phyloP scores from a whole-genome alignment of 179 eudicot species.

The Drosera spatulata region DNA sequence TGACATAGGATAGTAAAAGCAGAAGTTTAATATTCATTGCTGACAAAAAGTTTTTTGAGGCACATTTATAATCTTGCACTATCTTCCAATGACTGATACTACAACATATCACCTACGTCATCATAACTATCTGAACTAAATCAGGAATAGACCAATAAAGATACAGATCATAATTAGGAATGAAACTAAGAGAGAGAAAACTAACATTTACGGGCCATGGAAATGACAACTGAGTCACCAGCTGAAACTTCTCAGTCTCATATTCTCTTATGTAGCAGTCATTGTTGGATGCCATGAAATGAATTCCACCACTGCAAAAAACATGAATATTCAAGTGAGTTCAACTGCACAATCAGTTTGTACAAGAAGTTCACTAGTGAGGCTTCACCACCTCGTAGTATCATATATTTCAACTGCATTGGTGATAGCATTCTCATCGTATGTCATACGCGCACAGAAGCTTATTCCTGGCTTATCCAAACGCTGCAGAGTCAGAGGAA shows the following conservation, averaged over 20 bases:
- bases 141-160: neutral
- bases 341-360: neutral
- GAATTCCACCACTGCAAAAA: slow-evolving; percentile 62
- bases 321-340: slow-evolving; percentile 2
- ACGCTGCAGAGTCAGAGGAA: slow-evolving; percentile 30
- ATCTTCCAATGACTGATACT: too few species aligned
- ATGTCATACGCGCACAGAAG: slow-evolving; percentile 72
- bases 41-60: neutral
- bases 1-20: too few species aligned
- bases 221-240: slow-evolving; percentile 46
- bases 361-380: neutral
- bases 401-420: slow-evolving; percentile 86
- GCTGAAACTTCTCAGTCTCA: slow-evolving; percentile 83
- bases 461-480: slow-evolving; percentile 64
- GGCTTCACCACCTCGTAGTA: slow-evolving; percentile 36
- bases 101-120: neutral
- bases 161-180: neutral
- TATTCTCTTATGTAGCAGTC: slow-evolving; percentile 68
- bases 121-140: neutral
- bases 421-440: slow-evolving; percentile 83
- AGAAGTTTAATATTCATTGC: neutral
- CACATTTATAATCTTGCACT: too few species aligned
- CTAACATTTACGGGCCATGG: slow-evolving; percentile 94
- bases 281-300: slow-evolving; percentile 76
- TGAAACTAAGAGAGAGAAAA: neutral